Evolutionary conservation across 1,284 basidiomycete genomes (phyloP).

Genomic region (Fomitopsis schrenkii): DNA sequence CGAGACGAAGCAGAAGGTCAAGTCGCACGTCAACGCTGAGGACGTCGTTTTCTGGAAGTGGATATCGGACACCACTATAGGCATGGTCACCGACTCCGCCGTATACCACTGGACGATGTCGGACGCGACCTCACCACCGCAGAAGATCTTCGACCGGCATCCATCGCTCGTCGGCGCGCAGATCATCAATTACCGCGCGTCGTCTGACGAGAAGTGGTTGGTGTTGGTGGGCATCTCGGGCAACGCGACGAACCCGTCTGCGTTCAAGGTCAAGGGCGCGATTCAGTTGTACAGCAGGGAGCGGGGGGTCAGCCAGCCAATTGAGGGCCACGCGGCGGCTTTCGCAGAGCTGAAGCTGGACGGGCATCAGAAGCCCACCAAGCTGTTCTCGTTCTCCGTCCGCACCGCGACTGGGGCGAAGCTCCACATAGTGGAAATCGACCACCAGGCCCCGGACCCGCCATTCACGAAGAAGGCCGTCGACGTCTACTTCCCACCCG

Average conservation of each 20-base stretch:
- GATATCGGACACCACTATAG: conserved; percentile 89
- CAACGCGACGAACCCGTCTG: conserved; percentile 87
- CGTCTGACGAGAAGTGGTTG: conserved; percentile 95
- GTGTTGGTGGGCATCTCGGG: conserved; percentile 95
- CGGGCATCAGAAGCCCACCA: conserved; percentile 78
- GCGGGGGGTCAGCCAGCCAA: conserved; percentile 95
- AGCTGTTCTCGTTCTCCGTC: conserved; percentile 95
- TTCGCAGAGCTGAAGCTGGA: conserved; percentile 93
- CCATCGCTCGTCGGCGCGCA: conserved; percentile 91
- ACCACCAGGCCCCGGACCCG: conserved; percentile 94
- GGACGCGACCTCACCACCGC: conserved; percentile 70
- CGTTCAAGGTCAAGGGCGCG: conserved; percentile 96
- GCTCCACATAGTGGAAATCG: conserved; percentile 99
- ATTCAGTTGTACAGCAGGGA: conserved; percentile 94
- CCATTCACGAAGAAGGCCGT: conserved; percentile 97
- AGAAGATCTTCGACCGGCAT: conserved; percentile 97
- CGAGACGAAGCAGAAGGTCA: conserved; percentile 95
- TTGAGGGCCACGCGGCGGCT: conserved; percentile 97
- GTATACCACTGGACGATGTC: conserved; percentile 93
- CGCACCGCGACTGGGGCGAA: conserved; percentile 96
- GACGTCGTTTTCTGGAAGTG: conserved; percentile 99
- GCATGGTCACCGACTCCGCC: conserved; percentile 92
- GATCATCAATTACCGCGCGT: conserved; percentile 98
- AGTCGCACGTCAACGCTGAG: conserved; percentile 92
- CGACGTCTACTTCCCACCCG: conserved; percentile 99